Percentiles rank a stretch among this genome's conserved stretches.
phyloP scores from a whole-genome alignment of 345 rosid species.

The Anacardium occidentale region DNA sequence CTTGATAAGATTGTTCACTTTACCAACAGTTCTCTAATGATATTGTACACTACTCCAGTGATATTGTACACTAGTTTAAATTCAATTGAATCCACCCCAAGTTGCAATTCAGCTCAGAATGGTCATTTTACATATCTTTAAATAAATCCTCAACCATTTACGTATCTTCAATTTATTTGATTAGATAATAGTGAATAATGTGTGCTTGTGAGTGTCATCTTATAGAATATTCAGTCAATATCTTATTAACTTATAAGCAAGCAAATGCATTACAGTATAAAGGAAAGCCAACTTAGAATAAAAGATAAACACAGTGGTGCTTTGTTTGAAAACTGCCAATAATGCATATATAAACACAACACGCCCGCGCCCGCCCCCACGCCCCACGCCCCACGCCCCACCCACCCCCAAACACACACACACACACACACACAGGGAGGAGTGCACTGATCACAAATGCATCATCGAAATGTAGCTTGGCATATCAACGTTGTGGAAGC shows the following conservation, averaged over 20 bases:
- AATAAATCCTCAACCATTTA: not conserved
- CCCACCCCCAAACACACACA: not conserved
- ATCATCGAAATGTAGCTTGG: not conserved
- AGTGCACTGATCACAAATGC: constrained; percentile 2
- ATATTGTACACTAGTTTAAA: too few species aligned
- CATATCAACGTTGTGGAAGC: constrained; percentile 48
- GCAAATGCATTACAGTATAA: not conserved
- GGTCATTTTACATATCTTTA: too few species aligned
- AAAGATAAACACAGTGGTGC: not conserved
- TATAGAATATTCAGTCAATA: not conserved
- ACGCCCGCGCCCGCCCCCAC: too few species aligned
- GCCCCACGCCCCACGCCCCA: too few species aligned
- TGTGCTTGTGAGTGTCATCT: not conserved
- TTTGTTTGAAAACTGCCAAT: not conserved
- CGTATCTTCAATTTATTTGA: too few species aligned
- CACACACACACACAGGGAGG: not conserved
- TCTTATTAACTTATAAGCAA: not conserved
- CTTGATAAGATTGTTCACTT: too few species aligned
- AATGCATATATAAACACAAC: constrained; percentile 17
- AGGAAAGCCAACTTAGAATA: not conserved
- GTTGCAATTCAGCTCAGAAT: too few species aligned
- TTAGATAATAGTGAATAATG: not conserved
- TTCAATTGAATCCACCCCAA: too few species aligned
- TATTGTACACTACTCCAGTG: too few species aligned
- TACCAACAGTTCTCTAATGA: too few species aligned